These are phyloP conservation scores for Colletotrichum tofieldiae DNA, from an alignment of 2,329 filamentous ascomycete species.

Conservation along the genomic window DNA sequence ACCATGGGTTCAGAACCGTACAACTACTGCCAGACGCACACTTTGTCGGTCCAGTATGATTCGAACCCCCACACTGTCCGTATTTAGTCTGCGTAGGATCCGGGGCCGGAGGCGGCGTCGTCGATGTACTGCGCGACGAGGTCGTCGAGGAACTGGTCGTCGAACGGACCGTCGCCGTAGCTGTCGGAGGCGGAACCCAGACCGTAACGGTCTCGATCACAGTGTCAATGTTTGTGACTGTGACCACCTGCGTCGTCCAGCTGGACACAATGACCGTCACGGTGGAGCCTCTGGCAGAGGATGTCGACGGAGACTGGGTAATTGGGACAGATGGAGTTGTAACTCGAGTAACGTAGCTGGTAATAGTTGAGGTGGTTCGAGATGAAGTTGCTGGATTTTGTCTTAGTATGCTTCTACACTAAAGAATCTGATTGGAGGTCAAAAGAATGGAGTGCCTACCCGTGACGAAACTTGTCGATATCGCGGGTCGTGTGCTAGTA, in stretches of 20 bases:
- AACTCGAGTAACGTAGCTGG: constrained; percentile 3
- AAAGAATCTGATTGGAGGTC: neutral
- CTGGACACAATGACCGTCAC: constrained; percentile 31
- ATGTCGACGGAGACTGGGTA: neutral
- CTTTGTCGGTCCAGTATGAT: constrained; percentile 30
- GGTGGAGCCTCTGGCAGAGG: neutral
- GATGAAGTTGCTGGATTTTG: neutral
- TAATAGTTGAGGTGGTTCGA: neutral
- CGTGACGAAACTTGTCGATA: constrained; percentile 1
- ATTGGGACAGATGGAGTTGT: constrained; percentile 4
- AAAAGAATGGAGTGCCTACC: neutral
- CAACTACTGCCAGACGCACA: constrained; percentile 37
- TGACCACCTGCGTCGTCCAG: constrained; percentile 32
- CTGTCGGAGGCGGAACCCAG: constrained; percentile 19
- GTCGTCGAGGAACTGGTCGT: neutral
- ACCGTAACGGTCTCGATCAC: constrained; percentile 36
- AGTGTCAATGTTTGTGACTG: constrained; percentile 27
- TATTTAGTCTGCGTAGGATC: constrained; percentile 40
- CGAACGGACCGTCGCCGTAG: constrained; percentile 14
- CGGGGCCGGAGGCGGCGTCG: constrained; percentile 14
- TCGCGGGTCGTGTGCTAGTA: neutral
- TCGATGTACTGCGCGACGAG: constrained; percentile 6
- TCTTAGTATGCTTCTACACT: neutral
- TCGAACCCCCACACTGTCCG: constrained; percentile 39
- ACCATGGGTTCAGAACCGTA: constrained; percentile 33